A percentile compares a stretch with the other conserved stretches of the same genome.
Evolutionary conservation across 176 grass and related monocot species (phyloP).

Genomic region (Microstegium vimineum): DNA sequence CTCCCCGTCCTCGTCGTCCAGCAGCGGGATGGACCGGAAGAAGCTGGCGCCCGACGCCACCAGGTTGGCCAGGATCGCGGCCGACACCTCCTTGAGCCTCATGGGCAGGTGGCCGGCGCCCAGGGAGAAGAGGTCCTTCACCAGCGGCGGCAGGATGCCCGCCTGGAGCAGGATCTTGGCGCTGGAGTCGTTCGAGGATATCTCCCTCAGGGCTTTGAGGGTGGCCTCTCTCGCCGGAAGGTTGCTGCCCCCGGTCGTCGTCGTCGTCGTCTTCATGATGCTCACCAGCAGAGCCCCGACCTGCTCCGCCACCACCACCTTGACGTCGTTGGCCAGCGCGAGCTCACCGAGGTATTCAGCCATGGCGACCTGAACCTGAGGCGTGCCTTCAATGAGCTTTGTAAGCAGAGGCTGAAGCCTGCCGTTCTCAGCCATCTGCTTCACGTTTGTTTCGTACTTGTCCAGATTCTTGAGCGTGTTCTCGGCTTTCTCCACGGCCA

Average conservation of each 20-base stretch:
- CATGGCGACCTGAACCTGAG: slow-evolving; percentile 63
- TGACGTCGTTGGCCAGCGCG: slow-evolving; percentile 58
- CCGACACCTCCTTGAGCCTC: slow-evolving; percentile 74
- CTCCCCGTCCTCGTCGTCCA: slow-evolving; percentile 32
- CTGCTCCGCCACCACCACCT: slow-evolving; percentile 60
- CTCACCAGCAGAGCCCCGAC: slow-evolving; percentile 54
- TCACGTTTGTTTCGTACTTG: slow-evolving; percentile 56
- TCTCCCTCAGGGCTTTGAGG: slow-evolving; percentile 63
- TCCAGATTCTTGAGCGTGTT: slow-evolving; percentile 70
- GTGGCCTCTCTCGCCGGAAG: slow-evolving; percentile 62
- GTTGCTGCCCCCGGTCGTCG: slow-evolving; percentile 36
- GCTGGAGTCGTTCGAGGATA: slow-evolving; percentile 68
- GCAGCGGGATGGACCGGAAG: slow-evolving; percentile 43
- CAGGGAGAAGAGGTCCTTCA: slow-evolving; percentile 60
- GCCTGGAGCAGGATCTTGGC: slow-evolving; percentile 57
- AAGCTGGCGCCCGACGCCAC: slow-evolving; percentile 43
- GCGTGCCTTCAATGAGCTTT: slow-evolving; percentile 45
- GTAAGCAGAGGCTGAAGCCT: slow-evolving; percentile 67
- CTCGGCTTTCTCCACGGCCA: slow-evolving; percentile 66
- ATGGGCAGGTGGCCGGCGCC: slow-evolving; percentile 57
- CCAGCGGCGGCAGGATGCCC: slow-evolving; percentile 69
- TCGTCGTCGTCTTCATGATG: slow-evolving; percentile 48
- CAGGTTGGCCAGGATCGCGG: slow-evolving; percentile 69
- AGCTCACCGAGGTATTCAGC: slow-evolving; percentile 69
- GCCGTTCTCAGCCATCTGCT: slow-evolving; percentile 87